Percentiles rank a stretch among this genome's conserved stretches.
phyloP scores from a whole-genome alignment of 805 yeast species.

The Wickerhamiella kurtzmanii region DNA sequence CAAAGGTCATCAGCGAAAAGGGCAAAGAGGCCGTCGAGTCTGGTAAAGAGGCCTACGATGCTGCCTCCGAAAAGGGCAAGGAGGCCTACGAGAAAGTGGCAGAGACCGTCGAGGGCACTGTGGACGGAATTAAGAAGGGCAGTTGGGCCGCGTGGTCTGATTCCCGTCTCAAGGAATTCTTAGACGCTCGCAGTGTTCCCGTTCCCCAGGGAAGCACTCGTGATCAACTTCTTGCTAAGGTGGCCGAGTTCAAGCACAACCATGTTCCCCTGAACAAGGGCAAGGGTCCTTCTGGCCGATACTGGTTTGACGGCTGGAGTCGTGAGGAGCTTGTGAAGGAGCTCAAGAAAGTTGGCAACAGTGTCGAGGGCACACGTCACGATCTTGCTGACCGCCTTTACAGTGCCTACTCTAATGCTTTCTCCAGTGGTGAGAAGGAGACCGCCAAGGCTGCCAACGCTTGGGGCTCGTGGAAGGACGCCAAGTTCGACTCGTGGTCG shows the following conservation, averaged over 20 bases:
- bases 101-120: slow-evolving; percentile 4
- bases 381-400: slow-evolving; percentile 35
- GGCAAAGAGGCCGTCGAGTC: too few species aligned
- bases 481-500: slow-evolving; percentile 38
- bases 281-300: slow-evolving; percentile 35
- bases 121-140: slow-evolving; percentile 2
- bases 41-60: too few species aligned
- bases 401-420: slow-evolving; percentile 32
- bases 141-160: slow-evolving; percentile 23
- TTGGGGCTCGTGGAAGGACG: slow-evolving; percentile 29
- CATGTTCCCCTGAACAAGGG: slow-evolving; percentile 24
- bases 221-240: slow-evolving; percentile 31
- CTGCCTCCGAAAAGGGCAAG: slow-evolving; percentile 3
- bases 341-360: slow-evolving; percentile 34
- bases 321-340: slow-evolving; percentile 35
- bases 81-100: slow-evolving; percentile 1
- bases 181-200: slow-evolving; percentile 26
- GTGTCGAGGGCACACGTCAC: slow-evolving; percentile 32
- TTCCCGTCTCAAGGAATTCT: slow-evolving; percentile 23
- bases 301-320: slow-evolving; percentile 44
- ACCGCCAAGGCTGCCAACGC: slow-evolving; percentile 30
- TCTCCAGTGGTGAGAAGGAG: slow-evolving; percentile 34
- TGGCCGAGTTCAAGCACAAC: slow-evolving; percentile 30
- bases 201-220: slow-evolving; percentile 22
- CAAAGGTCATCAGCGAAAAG: too few species aligned